phyloP scores from a whole-genome alignment of 2,329 filamentous ascomycete genomes.

The Claviceps pusilla region DNA sequence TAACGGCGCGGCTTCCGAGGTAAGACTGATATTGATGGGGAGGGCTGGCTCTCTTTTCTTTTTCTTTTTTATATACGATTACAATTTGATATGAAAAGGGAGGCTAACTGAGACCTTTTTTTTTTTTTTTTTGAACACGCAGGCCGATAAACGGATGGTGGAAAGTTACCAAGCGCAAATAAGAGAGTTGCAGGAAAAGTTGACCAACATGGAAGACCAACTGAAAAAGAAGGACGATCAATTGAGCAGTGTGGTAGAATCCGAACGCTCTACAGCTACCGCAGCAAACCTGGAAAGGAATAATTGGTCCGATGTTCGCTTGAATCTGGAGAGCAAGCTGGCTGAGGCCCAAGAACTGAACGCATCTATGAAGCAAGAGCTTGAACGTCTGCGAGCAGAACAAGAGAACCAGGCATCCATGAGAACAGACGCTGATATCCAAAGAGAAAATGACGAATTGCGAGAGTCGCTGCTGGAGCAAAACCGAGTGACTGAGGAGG shows the following conservation, averaged over 20 bases:
- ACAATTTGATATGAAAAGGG: neutral
- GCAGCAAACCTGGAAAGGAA: conserved; percentile 48
- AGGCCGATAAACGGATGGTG: conserved; percentile 56
- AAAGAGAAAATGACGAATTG: conserved; percentile 54
- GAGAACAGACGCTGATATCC: conserved; percentile 37
- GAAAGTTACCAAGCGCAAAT: conserved; percentile 71
- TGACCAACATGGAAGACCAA: conserved; percentile 54
- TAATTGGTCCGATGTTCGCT: conserved; percentile 52
- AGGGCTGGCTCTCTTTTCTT: neutral
- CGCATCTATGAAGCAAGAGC: conserved; percentile 60
- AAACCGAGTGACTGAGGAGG: conserved; percentile 71
- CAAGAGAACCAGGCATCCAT: conserved; percentile 10
- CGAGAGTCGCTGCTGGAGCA: conserved; percentile 55
- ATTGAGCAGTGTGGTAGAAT: conserved; percentile 42
- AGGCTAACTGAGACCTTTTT: neutral
- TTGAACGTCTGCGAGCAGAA: conserved; percentile 57
- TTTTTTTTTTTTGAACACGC: conserved; percentile 4
- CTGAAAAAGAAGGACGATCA: conserved; percentile 60
- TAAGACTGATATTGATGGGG: conserved; percentile 12
- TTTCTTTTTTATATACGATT: too few species aligned
- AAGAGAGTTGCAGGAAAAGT: conserved; percentile 55
- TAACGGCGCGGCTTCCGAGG: conserved; percentile 24
- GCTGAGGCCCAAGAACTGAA: conserved; percentile 63
- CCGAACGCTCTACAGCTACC: conserved; percentile 38
- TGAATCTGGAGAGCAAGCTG: conserved; percentile 57